Base-by-base conservation (phyloP, 1,284 basidiomycete genomes). In the Volvariella volvacea region DNA sequence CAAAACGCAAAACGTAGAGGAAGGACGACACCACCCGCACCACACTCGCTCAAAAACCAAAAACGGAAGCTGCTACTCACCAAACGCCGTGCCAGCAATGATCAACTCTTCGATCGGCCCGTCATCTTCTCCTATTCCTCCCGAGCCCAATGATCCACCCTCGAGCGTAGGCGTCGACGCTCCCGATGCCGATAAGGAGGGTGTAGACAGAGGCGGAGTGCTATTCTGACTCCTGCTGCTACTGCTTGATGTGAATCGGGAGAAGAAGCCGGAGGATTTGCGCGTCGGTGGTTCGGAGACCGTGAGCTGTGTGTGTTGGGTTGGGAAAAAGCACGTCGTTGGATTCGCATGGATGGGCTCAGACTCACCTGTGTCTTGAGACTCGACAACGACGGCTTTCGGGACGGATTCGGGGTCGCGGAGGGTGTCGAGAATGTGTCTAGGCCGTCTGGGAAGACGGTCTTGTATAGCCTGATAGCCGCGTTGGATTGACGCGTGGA, bases 41-140 rank as follows among this genome's bases (percentile, higher is more conserved):
- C 25, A 28, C 25, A 12, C 25, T 12, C 6, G 12, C 25, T 28
- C 25, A 28, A 12, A 28, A 12, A 6, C 25, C 25, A 28, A 28
- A 37, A 39, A 12, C 22, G 15, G 15, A 19, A 21, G 4, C 39
- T 25, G 6, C 9, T 4, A 49, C 60, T 41, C 48, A 81, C 82
- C 86, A 55, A 88, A 89, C 2, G 86, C 86, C 3, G 81, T 77
- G 2, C 86, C 86, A 3, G 80, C 75, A 34, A 86, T 58, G 43
- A 89, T 76, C 12, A 88, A 55, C 47, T 88, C 83, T 56, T 88
- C 85, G 1, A 86, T 61, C 0, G 76, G 73, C 0, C 78, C 80
- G 36, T 81, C 74, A 0, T 64, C 25, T 59, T 0, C 56, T 56
- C 25, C 50, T 47, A 20, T 40, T 45, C 44, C 44, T 31, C 44